These are phyloP conservation scores for Leccinum boreale DNA, from an alignment of 768 basidiomycete species.

Conservation along the genomic window DNA sequence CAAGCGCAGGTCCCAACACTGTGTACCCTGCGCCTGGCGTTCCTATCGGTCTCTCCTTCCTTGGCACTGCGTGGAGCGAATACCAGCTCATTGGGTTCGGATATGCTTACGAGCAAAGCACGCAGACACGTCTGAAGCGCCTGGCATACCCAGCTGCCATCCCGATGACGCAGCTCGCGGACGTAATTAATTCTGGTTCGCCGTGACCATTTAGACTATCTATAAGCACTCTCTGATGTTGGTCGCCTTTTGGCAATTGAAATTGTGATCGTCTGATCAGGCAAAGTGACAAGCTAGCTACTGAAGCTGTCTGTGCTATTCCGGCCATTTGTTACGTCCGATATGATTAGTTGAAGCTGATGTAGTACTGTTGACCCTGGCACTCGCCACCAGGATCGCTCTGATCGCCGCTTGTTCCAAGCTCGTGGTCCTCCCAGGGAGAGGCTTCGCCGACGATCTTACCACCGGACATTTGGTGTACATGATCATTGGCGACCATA, in stretches of 20 bases:
- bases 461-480: neutral
- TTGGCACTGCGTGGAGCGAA: slow-evolving; percentile 45
- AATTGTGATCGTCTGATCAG: neutral
- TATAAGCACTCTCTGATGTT: neutral
- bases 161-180: slow-evolving; percentile 48
- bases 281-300: too few species aligned
- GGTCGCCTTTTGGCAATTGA: neutral
- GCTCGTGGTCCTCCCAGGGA: neutral
- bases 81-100: slow-evolving; percentile 38
- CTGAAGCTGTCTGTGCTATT: neutral
- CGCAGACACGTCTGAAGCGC: slow-evolving; percentile 47
- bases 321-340: neutral
- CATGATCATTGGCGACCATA: neutral
- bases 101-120: slow-evolving; percentile 53
- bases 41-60: slow-evolving; percentile 40
- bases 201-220: neutral
- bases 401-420: neutral
- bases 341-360: neutral
- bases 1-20: slow-evolving; percentile 34
- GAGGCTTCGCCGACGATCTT: neutral
- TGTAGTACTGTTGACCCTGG: neutral
- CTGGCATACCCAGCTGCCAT: slow-evolving; percentile 52
- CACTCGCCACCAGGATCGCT: neutral
- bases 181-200: slow-evolving; percentile 24
- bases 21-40: slow-evolving; percentile 37